Conservation (phyloP, 441 rosid species). For the Theobroma grandiflorum region DNA sequence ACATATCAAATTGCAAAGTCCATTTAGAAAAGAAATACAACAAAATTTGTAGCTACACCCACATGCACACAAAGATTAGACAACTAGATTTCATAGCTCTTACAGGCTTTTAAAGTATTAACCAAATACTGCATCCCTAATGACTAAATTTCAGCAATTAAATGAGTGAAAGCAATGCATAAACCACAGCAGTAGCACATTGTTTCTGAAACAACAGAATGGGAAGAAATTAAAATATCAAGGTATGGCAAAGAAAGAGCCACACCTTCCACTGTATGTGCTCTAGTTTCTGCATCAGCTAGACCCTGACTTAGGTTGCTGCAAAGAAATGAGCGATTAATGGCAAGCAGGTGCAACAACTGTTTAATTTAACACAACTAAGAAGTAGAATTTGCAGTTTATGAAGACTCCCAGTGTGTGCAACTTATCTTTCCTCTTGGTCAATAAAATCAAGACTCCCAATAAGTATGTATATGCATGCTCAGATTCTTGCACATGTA, state of each 20-base stretch:
- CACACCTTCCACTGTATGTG: slow-evolving; percentile 53
- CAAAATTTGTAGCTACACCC: not conserved
- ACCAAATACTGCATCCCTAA: not conserved
- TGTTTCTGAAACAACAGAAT: not conserved
- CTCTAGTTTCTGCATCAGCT: slow-evolving; percentile 43
- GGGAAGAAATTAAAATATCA: slow-evolving; percentile 19
- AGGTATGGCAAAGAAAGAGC: not conserved
- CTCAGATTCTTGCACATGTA: slow-evolving; percentile 14
- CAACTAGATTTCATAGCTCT: not conserved
- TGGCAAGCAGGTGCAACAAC: not conserved
- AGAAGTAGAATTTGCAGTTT: slow-evolving; percentile 16
- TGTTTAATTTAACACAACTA: slow-evolving; percentile 16
- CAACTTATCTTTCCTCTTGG: too few species aligned
- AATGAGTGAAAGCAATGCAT: slow-evolving; percentile 12
- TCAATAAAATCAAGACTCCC: not conserved
- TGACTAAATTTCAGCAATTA: slow-evolving; percentile 1
- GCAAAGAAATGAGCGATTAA: slow-evolving; percentile 26
- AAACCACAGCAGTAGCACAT: not conserved
- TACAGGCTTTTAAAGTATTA: not conserved
- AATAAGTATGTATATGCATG: not conserved
- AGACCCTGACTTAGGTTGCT: slow-evolving; percentile 61
- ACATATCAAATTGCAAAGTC: not conserved
- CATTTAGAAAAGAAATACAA: not conserved
- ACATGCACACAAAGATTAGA: not conserved
- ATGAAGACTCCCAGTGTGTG: not conserved